phyloP scores from a whole-genome alignment of 2,329 filamentous ascomycete species.

The Lojkania enalia region DNA sequence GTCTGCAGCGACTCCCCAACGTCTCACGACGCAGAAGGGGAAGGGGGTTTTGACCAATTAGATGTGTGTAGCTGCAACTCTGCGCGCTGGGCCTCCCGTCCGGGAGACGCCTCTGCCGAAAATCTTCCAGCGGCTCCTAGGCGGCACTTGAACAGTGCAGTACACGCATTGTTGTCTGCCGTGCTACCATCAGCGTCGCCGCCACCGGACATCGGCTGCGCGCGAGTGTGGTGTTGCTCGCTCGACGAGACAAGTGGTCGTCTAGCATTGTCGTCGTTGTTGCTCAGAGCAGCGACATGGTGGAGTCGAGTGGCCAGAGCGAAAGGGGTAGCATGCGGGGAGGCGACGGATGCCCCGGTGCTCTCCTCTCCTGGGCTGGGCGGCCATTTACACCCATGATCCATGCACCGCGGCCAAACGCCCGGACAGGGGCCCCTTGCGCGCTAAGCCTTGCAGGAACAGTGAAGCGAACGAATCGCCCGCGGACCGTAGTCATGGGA shows the following conservation, averaged over 20 bases:
- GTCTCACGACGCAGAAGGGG: neutral
- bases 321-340: constrained; percentile 4
- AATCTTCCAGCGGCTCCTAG: constrained; percentile 1
- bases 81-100: neutral
- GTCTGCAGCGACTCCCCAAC: neutral
- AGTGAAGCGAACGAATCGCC: constrained; percentile 10
- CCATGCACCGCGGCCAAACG: neutral
- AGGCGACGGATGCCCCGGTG: too few species aligned
- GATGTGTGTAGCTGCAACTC: constrained; percentile 1
- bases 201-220: neutral
- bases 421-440: neutral
- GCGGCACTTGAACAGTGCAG: neutral
- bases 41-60: neutral
- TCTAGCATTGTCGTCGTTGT: neutral
- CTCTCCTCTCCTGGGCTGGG: neutral
- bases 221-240: neutral
- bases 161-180: neutral
- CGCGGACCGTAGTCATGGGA: constrained; percentile 6
- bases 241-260: neutral
- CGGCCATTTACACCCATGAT: too few species aligned
- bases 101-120: constrained; percentile 1
- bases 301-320: too few species aligned
- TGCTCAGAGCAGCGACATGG: neutral
- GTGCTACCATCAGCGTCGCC: constrained; percentile 13
- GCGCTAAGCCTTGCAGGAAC: constrained; percentile 1